phyloP scores from a whole-genome alignment of 257 asterid genomes.

The Craterostigma plantagineum region DNA sequence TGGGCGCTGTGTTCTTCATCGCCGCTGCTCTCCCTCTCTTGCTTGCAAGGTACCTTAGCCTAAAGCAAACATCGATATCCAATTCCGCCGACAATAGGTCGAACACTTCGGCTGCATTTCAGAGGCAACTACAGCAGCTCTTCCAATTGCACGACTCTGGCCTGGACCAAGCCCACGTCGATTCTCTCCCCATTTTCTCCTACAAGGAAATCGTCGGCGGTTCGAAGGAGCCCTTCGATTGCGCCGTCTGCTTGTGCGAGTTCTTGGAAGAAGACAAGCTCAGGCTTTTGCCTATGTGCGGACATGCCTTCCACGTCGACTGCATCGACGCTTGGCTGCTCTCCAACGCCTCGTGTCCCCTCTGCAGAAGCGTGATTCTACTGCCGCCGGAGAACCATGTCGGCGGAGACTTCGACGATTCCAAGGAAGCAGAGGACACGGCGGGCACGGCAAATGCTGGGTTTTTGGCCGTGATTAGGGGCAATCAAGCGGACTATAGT shows the following conservation, averaged over 20 bases:
- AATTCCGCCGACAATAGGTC: conserved; percentile 15
- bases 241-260: conserved; percentile 54
- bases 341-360: conserved; percentile 77
- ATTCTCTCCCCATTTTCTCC: conserved; percentile 39
- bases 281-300: conserved; percentile 32
- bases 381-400: conserved; percentile 51
- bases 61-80: conserved; percentile 16
- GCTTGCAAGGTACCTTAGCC: conserved; percentile 22
- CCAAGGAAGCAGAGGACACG: conserved; percentile 26
- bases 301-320: conserved; percentile 47
- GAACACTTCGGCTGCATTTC: conserved; percentile 30
- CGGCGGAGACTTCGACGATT: conserved; percentile 26
- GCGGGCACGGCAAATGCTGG: conserved; percentile 12
- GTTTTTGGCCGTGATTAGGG: conserved; percentile 12
- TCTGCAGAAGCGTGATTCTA: conserved; percentile 70
- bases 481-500: conserved; percentile 20
- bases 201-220: conserved; percentile 45
- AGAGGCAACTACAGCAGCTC: conserved; percentile 47
- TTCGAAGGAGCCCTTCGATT: conserved; percentile 42
- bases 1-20: conserved; percentile 35
- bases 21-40: conserved; percentile 33
- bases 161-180: conserved; percentile 40
- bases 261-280: conserved; percentile 31
- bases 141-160: conserved; percentile 53
- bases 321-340: conserved; percentile 86